phyloP scores from a whole-genome alignment of 495 filamentous ascomycete species.

The Podospora pseudocomata region DNA sequence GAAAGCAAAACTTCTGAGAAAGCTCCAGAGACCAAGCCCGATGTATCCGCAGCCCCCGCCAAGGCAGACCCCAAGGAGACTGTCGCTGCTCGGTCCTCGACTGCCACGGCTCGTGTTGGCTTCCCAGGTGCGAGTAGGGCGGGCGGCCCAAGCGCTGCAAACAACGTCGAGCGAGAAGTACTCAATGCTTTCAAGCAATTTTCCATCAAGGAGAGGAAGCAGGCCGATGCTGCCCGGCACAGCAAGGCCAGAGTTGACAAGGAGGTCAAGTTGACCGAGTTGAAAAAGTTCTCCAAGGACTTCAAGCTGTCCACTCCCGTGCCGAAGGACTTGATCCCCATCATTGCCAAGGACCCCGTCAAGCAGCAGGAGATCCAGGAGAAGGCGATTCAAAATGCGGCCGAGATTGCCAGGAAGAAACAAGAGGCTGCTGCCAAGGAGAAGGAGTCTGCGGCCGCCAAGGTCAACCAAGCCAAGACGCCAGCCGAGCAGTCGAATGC shows the following conservation, averaged over 20 bases:
- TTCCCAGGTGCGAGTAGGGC: constrained; percentile 35
- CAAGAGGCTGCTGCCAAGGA: constrained; percentile 37
- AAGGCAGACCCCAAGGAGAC: constrained; percentile 33
- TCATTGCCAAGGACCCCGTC: constrained; percentile 87
- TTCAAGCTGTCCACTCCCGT: constrained; percentile 94
- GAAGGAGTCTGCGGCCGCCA: constrained; percentile 31
- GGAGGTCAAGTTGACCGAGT: constrained; percentile 82
- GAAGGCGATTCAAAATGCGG: constrained; percentile 67
- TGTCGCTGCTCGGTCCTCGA: constrained; percentile 28
- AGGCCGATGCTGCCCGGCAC: constrained; percentile 66
- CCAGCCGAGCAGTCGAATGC: constrained; percentile 22
- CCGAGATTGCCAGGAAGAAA: constrained; percentile 51
- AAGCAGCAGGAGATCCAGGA: constrained; percentile 93
- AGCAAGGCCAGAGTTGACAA: constrained; percentile 78
- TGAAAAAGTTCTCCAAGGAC: constrained; percentile 89
- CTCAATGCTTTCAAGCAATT: constrained; percentile 79
- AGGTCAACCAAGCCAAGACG: constrained; percentile 37
- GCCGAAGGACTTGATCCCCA: constrained; percentile 85
- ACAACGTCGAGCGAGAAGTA: constrained; percentile 75
- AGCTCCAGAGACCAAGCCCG: constrained; percentile 27
- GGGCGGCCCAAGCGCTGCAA: constrained; percentile 58
- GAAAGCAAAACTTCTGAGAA: constrained; percentile 30
- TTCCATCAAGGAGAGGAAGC: constrained; percentile 51
- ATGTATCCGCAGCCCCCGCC: constrained; percentile 12
- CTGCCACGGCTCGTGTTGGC: constrained; percentile 38